Percentiles rank a stretch among this genome's conserved stretches.
Conservation (phyloP, 352 stramenopile species). For the Pythium guiyangense region DNA sequence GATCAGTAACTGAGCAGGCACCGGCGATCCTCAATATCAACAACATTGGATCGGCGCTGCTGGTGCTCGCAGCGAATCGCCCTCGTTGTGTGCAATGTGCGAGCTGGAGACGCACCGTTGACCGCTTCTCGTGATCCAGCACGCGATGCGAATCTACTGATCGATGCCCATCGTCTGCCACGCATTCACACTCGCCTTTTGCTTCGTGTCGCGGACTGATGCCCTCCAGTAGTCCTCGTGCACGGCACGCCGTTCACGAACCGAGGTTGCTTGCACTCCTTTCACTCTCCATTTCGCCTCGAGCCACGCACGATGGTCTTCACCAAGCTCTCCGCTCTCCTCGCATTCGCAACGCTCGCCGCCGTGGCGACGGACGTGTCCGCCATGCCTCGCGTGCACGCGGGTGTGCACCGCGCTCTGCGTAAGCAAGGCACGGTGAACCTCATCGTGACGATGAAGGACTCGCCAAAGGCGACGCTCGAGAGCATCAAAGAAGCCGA, state of each 20-base stretch:
- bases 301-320: background rate
- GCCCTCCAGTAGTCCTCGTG: no score
- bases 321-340: background rate
- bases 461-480: background rate
- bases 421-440: conserved; percentile 16
- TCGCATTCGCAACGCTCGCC: conserved; percentile 14
- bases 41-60: no score
- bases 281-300: conserved; percentile 1
- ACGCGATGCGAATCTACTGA: no score
- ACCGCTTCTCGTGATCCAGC: no score
- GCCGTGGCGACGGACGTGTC: background rate
- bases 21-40: no score
- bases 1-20: no score
- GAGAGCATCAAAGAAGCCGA: conserved; percentile 2
- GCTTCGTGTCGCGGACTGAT: no score
- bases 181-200: no score
- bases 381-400: conserved; percentile 14
- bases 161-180: no score
- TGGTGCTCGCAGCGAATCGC: no score
- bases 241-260: background rate
- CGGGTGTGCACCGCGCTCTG: conserved; percentile 21
- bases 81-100: no score
- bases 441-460: conserved; percentile 8
- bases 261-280: background rate
- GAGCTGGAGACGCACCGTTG: no score